Evolutionary conservation across 345 rosid species (phyloP).

Genomic region (Gossypium longicalyx): DNA sequence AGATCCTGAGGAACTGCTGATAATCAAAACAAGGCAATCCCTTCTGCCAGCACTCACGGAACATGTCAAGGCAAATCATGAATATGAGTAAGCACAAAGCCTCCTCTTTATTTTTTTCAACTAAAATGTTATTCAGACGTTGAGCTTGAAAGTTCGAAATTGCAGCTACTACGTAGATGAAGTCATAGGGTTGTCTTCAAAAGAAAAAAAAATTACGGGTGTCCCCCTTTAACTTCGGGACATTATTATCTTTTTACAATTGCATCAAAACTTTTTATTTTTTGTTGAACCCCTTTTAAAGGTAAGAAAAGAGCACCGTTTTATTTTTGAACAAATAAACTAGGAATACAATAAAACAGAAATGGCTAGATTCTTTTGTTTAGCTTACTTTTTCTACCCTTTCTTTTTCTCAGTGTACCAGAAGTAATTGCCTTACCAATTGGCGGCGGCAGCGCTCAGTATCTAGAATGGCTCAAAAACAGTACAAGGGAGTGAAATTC

Average conservation of each 20-base stretch:
- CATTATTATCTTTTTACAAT: not conserved
- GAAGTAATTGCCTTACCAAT: constrained; percentile 90
- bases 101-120: not conserved
- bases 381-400: not conserved
- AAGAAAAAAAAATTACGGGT: not conserved
- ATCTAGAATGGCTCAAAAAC: constrained; percentile 82
- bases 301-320: not conserved
- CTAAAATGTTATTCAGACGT: not conserved
- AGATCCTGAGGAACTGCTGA: constrained; percentile 82
- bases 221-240: not conserved
- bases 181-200: not conserved
- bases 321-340: not conserved
- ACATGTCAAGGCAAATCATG: constrained; percentile 89
- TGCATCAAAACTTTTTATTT: not conserved
- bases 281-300: not conserved
- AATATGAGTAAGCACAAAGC: constrained; percentile 71
- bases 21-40: constrained; percentile 88
- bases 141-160: not conserved
- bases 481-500: constrained; percentile 65
- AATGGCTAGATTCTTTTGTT: not conserved
- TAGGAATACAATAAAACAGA: not conserved
- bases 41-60: constrained; percentile 70
- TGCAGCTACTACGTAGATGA: not conserved
- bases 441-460: constrained; percentile 64
- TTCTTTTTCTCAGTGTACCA: constrained; percentile 54